Percentiles rank a stretch among this genome's conserved stretches.
phyloP scores from a whole-genome alignment of 2,329 filamentous ascomycete genomes.

The Beauveria sp. region DNA sequence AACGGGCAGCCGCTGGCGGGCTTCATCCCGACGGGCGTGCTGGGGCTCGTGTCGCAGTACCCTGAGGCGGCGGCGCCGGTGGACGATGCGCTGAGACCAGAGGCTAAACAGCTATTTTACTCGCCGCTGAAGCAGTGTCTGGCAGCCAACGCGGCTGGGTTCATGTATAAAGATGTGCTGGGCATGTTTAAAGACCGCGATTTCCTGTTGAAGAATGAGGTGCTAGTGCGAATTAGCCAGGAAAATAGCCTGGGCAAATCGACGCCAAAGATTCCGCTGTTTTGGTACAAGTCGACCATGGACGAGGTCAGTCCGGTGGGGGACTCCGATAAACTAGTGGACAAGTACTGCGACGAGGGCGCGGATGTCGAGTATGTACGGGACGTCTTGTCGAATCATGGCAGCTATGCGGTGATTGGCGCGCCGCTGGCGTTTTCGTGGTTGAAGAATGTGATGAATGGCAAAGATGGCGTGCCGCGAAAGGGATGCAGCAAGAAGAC shows the following conservation, averaged over 20 bases:
- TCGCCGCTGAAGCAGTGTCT: constrained; percentile 18
- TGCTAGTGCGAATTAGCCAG: neutral
- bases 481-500: neutral
- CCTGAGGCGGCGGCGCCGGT: neutral
- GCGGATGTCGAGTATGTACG: constrained; percentile 5
- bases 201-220: neutral
- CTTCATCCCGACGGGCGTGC: neutral
- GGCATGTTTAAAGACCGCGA: constrained; percentile 4
- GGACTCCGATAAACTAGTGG: neutral
- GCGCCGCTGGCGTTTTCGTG: constrained; percentile 7
- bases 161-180: neutral
- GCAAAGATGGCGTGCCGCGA: neutral
- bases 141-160: neutral
- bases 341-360: constrained; percentile 3
- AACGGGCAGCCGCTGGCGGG: constrained; percentile 2
- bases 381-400: constrained; percentile 3
- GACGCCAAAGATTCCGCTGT: constrained; percentile 5
- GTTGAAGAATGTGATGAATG: neutral
- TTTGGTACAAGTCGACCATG: constrained; percentile 3
- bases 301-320: constrained; percentile 3
- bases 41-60: constrained; percentile 5
- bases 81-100: neutral
- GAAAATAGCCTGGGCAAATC: constrained; percentile 1
- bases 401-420: neutral
- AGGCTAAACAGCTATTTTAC: constrained; percentile 18